Conservation (phyloP, 2,329 filamentous ascomycete species). For the Pseudogymnoascus sp. region DNA sequence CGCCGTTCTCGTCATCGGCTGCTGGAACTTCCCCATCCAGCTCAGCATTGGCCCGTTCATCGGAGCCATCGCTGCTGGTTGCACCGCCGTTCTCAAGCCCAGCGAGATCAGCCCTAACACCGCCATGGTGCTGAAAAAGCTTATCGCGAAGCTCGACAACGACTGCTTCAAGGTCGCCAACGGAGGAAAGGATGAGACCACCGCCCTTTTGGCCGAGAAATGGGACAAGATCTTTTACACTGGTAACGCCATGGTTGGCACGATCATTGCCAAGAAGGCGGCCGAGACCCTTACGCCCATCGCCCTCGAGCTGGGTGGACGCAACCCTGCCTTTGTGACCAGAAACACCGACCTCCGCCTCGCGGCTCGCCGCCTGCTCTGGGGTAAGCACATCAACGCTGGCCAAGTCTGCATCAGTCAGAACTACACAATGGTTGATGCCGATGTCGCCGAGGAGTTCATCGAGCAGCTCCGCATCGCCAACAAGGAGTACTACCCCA, state of each 20-base stretch:
- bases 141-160: constrained; percentile 71
- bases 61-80: constrained; percentile 87
- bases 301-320: constrained; percentile 80
- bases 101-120: constrained; percentile 72
- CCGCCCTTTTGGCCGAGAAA: constrained; percentile 73
- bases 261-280: constrained; percentile 82
- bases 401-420: constrained; percentile 90
- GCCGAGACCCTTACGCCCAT: constrained; percentile 84
- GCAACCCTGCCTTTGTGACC: constrained; percentile 87
- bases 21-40: constrained; percentile 91
- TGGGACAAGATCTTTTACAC: constrained; percentile 99
- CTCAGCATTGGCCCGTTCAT: constrained; percentile 71
- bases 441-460: constrained; percentile 61
- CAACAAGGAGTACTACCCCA: constrained; percentile 72
- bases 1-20: constrained; percentile 73
- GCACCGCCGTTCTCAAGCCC: constrained; percentile 84
- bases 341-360: constrained; percentile 71
- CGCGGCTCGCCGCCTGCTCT: constrained; percentile 76
- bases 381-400: constrained; percentile 79
- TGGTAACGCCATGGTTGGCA: constrained; percentile 68
- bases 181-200: constrained; percentile 72
- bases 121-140: constrained; percentile 70
- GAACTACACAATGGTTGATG: constrained; percentile 84
- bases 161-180: constrained; percentile 72
- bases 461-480: constrained; percentile 65